Percentiles rank a stretch among this genome's conserved stretches.
phyloP scores from a whole-genome alignment of 164 flowering plant species.

The Vitis labrusca region DNA sequence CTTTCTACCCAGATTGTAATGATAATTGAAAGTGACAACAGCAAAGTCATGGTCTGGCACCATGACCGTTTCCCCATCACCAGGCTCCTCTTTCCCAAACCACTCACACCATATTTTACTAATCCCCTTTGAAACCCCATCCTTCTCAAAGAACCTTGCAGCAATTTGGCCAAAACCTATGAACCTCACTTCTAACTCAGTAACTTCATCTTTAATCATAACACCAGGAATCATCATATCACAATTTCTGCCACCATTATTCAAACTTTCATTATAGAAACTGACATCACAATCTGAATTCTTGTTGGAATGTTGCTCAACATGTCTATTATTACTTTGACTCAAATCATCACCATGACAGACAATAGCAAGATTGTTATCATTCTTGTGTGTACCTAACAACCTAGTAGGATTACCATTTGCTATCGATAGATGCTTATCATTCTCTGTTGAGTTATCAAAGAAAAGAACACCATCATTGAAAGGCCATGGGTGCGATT shows the following conservation, averaged over 20 bases:
- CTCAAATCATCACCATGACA: constrained; percentile 17
- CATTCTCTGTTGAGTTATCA: constrained; percentile 34
- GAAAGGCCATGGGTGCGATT: constrained; percentile 88
- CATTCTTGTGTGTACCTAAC: constrained; percentile 23
- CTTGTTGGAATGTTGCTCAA: not conserved
- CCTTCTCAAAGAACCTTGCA: constrained; percentile 46
- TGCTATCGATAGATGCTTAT: constrained; percentile 16
- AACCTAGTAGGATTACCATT: constrained; percentile 16
- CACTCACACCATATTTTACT: constrained; percentile 90
- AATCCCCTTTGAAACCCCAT: constrained; percentile 29
- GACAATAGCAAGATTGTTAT: constrained; percentile 36
- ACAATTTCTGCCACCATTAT: constrained; percentile 13
- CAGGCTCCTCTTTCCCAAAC: constrained; percentile 50
- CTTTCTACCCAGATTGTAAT: constrained; percentile 56
- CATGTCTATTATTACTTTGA: not conserved
- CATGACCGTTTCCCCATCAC: constrained; percentile 17
- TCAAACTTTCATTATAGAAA: constrained; percentile 4
- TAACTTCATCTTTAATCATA: constrained; percentile 44
- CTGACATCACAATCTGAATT: constrained; percentile 7
- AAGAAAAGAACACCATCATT: constrained; percentile 90
- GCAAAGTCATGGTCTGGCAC: constrained; percentile 67
- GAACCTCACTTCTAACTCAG: constrained; percentile 43
- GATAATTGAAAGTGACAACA: constrained; percentile 61
- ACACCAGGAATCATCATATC: constrained; percentile 62
- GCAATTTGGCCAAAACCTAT: constrained; percentile 69